Evolutionary conservation across 768 basidiomycete genomes (phyloP), one percentile per base, ranked within the genome.

Genomic region (Fistulinella prunicolor): DNA sequence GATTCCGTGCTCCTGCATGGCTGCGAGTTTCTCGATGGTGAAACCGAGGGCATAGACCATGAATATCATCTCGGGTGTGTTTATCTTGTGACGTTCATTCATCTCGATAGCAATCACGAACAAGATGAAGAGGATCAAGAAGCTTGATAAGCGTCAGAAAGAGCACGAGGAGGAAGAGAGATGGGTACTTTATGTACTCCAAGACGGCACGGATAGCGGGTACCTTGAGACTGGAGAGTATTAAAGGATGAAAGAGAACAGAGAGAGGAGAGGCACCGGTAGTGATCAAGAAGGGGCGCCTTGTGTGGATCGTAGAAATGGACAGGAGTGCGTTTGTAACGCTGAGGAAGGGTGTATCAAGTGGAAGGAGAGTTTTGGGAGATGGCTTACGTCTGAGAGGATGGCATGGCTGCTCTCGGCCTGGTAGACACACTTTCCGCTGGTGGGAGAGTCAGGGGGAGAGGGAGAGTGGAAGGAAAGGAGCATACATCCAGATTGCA

Each of bases 1-100:
- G 40, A 97, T 83, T 4, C 94, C 94, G 62, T 93, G 93, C 64
- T 97, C 94, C 63, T 96, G 90, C 85, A 95, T 92, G 4, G 92
- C 86, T 19, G 94, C 94, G 9, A 94, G 71, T 64, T 93, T 95
- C 63, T 97, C 94, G 17, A 97, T 74, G 1, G 89, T 81, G 65
- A 96, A 97, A 0, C 94, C 94, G 56, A 84, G 69, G 2, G 80
- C 75, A 60, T 85, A 88, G 4, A 80, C 55, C 81, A 96, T 92
- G 65, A 97, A 97, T 1, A 78, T 39, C 1, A 76, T 57, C 63
- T 97, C 94, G 4, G 80, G 64, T 1, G 58, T 47, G 61, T 92
- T 94, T 54, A 97, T 66, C 24, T 49, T 66, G 38, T 85, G 71
- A 19, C 73, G 66, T 42, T 84, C 75, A 53, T 81, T 82, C 51